A percentile compares a stretch with the other conserved stretches of the same genome.
These are phyloP conservation scores for Melastoma candidum DNA, from an alignment of 441 rosid genomes.

Conservation along the genomic window DNA sequence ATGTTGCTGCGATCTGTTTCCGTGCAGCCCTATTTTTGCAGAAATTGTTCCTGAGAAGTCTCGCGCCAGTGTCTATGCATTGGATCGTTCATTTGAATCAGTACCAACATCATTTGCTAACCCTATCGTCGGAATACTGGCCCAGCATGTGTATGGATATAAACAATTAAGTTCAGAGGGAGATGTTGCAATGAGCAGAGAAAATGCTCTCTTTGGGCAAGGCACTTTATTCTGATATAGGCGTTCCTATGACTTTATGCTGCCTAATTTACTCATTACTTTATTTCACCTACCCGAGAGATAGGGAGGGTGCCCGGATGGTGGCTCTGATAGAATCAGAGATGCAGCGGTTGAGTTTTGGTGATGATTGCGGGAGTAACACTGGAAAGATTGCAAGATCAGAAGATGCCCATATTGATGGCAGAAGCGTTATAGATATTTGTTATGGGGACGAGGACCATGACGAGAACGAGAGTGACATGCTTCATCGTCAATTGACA, in stretches of 20 bases:
- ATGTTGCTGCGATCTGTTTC: conserved; percentile 4
- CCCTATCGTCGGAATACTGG: conserved; percentile 54
- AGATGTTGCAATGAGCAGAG: conserved; percentile 41
- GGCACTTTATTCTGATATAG: conserved; percentile 52
- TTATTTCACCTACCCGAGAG: conserved; percentile 46
- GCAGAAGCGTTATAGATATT: conserved; percentile 15
- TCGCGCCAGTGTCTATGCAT: conserved; percentile 52
- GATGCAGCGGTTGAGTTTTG: conserved; percentile 35
- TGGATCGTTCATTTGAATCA: conserved; percentile 55
- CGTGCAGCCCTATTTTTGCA: conserved; percentile 55
- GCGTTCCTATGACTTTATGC: conserved; percentile 55
- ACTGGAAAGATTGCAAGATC: conserved; percentile 13
- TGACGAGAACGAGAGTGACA: conserved; percentile 22
- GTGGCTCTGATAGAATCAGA: conserved; percentile 48
- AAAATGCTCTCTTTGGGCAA: conserved; percentile 48
- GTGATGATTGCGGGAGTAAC: conserved; percentile 11
- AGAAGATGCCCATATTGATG: conserved; percentile 14
- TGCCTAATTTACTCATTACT: conserved; percentile 51
- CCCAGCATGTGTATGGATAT: conserved; percentile 53
- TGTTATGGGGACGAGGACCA: conserved; percentile 20
- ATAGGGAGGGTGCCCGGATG: conserved; percentile 52
- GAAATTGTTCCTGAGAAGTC: conserved; percentile 64
- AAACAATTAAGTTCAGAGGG: conserved; percentile 31
- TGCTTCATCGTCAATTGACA: conserved; percentile 36
- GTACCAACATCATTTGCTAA: conserved; percentile 59